Conservation (phyloP, 768 basidiomycete species). For the Rubroboletus satanas region DNA sequence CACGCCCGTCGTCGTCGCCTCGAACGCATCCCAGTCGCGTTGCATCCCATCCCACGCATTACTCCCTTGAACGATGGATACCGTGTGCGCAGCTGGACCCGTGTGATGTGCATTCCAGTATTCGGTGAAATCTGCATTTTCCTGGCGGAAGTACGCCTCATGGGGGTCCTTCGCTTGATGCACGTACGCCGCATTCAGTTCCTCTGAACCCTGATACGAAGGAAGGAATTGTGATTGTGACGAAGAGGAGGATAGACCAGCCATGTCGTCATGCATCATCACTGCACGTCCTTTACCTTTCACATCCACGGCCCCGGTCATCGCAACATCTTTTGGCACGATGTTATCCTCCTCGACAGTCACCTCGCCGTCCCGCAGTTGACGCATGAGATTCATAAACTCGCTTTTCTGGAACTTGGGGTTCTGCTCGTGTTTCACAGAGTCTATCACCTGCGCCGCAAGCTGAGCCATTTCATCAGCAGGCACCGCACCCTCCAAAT, state of each 20-base stretch:
- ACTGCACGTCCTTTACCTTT: conserved; percentile 67
- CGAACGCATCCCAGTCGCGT: conserved; percentile 76
- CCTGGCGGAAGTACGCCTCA: conserved; percentile 67
- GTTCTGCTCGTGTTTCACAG: conserved; percentile 71
- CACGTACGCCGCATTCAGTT: conserved; percentile 16
- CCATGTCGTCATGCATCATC: background rate
- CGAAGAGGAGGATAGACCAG: background rate
- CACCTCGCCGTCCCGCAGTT: conserved; percentile 74
- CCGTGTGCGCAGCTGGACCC: conserved; percentile 8
- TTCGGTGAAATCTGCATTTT: conserved; percentile 60
- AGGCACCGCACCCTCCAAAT: conserved; percentile 27
- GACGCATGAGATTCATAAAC: conserved; percentile 83
- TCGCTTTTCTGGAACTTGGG: conserved; percentile 82
- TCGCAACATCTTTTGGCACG: conserved; percentile 46
- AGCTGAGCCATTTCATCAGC: conserved; percentile 74
- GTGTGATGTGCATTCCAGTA: conserved; percentile 53
- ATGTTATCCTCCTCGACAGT: conserved; percentile 77
- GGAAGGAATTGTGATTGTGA: conserved; percentile 11
- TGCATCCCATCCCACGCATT: conserved; percentile 63
- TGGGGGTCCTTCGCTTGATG: conserved; percentile 40
- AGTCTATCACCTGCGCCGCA: conserved; percentile 72
- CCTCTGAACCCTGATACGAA: conserved; percentile 20
- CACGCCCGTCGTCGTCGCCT: conserved; percentile 67
- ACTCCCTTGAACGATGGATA: conserved; percentile 28
- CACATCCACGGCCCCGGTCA: conserved; percentile 33